Evolutionary conservation across 495 filamentous ascomycete species (phyloP).

Genomic region (Beverwykella pulmonaria): DNA sequence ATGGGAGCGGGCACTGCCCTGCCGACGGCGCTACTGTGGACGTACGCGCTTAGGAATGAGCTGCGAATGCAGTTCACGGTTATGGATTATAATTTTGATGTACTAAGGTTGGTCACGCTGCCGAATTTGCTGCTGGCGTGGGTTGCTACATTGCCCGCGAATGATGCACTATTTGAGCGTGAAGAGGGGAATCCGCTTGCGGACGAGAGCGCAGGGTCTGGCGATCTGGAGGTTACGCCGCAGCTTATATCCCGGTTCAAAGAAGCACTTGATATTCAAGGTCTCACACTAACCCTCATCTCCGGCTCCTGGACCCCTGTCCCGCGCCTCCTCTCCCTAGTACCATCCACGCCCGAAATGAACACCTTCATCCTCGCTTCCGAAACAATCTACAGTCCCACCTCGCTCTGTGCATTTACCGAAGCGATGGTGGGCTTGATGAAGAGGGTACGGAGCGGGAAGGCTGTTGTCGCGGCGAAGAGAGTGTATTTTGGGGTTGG

Average conservation of each 20-base stretch:
- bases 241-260: conserved; percentile 65
- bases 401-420: conserved; percentile 71
- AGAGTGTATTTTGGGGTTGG: conserved; percentile 96
- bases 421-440: conserved; percentile 69
- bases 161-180: conserved; percentile 26
- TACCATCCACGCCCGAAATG: conserved; percentile 37
- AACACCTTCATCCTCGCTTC: conserved; percentile 72
- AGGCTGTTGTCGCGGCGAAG: conserved; percentile 86
- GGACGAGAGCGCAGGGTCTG: conserved; percentile 48
- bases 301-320: conserved; percentile 78
- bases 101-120: conserved; percentile 82
- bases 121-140: conserved; percentile 87
- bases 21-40: conserved; percentile 76
- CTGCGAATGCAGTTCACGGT: conserved; percentile 65
- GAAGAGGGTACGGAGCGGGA: conserved; percentile 55
- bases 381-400: conserved; percentile 93
- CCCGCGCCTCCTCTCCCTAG: conserved; percentile 33
- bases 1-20: conserved; percentile 90
- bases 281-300: conserved; percentile 70
- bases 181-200: conserved; percentile 31
- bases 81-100: conserved; percentile 86
- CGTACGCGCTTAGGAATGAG: conserved; percentile 59
- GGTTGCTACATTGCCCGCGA: conserved; percentile 55
- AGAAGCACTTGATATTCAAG: conserved; percentile 54
- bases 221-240: conserved; percentile 73